phyloP scores from a whole-genome alignment of 2,329 filamentous ascomycete species.

The Lecanicillium sp. region DNA sequence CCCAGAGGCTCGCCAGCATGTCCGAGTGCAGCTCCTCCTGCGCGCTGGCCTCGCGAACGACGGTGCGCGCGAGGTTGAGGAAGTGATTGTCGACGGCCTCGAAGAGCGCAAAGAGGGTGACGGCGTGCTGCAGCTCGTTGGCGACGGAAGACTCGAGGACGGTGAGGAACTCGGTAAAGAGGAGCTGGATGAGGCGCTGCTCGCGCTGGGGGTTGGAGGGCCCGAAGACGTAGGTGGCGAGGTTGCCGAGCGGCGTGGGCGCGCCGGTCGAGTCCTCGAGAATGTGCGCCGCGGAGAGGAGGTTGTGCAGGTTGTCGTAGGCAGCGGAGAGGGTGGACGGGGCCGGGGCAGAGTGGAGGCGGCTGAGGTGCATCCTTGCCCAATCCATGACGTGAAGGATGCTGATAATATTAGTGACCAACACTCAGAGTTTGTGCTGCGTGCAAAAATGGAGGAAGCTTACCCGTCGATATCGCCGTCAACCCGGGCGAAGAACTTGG shows the following conservation, averaged over 20 bases:
- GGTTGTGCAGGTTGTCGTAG: constrained; percentile 76
- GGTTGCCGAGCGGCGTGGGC: constrained; percentile 61
- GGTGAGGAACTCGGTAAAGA: constrained; percentile 75
- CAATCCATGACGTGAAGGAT: constrained; percentile 96
- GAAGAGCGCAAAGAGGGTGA: constrained; percentile 81
- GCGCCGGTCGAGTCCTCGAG: constrained; percentile 48
- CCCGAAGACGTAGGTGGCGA: constrained; percentile 71
- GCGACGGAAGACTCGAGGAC: constrained; percentile 87
- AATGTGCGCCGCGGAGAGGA: constrained; percentile 60
- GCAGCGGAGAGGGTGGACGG: constrained; percentile 56
- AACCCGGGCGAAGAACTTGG: constrained; percentile 87
- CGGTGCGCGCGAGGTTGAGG: constrained; percentile 76
- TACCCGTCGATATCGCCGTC: constrained; percentile 86
- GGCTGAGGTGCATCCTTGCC: constrained; percentile 77
- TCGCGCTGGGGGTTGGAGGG: constrained; percentile 76
- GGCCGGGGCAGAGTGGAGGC: constrained; percentile 56
- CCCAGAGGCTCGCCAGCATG: constrained; percentile 79
- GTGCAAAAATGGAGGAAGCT: constrained; percentile 20
- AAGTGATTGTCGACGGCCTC: constrained; percentile 88
- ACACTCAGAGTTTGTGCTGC: too few relatives aligned
- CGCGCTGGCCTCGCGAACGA: constrained; percentile 73
- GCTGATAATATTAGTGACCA: too few relatives aligned
- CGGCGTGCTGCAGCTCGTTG: constrained; percentile 73
- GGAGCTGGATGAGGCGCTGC: constrained; percentile 72
- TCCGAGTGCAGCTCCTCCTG: constrained; percentile 79